A percentile compares a stretch with the other conserved stretches of the same genome.
phyloP scores from a whole-genome alignment of 768 basidiomycete genomes.

The Leucosporidium yakuticum region DNA sequence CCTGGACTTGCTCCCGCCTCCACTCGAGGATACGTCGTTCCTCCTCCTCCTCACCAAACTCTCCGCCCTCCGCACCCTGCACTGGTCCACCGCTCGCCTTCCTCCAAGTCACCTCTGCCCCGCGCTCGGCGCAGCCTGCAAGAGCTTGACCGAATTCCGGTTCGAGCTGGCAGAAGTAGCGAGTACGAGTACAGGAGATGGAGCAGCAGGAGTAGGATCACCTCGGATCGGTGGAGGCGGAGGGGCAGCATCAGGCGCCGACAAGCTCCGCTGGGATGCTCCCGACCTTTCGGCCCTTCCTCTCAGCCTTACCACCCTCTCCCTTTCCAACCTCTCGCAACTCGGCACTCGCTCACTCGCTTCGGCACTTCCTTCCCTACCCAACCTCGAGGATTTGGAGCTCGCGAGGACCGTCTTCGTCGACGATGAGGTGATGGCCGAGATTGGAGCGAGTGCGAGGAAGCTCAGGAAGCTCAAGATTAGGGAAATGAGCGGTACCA shows the following conservation, averaged over 20 bases:
- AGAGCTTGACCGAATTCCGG: not conserved
- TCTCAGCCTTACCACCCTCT: not conserved
- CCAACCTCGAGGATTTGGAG: slow-evolving; percentile 20
- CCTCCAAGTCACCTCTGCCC: slow-evolving; percentile 21
- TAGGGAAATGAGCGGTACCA: slow-evolving; percentile 28
- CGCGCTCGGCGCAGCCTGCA: slow-evolving; percentile 16
- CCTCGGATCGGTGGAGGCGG: not conserved
- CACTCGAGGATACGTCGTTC: slow-evolving; percentile 8
- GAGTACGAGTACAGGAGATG: too few species aligned
- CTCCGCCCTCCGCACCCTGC: slow-evolving; percentile 14
- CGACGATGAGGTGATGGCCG: slow-evolving; percentile 17
- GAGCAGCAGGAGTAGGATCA: not conserved
- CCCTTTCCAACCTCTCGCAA: slow-evolving; percentile 18
- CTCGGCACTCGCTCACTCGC: slow-evolving; percentile 7
- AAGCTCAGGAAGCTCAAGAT: slow-evolving; percentile 13
- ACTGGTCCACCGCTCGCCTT: slow-evolving; percentile 15
- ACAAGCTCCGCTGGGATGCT: slow-evolving; percentile 21
- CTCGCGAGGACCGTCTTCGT: slow-evolving; percentile 24
- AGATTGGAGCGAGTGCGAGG: slow-evolving; percentile 2
- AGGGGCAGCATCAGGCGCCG: too few species aligned
- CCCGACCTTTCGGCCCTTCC: slow-evolving; percentile 16
- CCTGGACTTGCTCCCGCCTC: not conserved
- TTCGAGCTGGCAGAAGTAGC: slow-evolving; percentile 7
- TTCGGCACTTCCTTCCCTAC: slow-evolving; percentile 5
- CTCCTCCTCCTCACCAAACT: slow-evolving; percentile 12